phyloP scores from a whole-genome alignment of 495 filamentous ascomycete genomes.

The Aspergillus affinis region DNA sequence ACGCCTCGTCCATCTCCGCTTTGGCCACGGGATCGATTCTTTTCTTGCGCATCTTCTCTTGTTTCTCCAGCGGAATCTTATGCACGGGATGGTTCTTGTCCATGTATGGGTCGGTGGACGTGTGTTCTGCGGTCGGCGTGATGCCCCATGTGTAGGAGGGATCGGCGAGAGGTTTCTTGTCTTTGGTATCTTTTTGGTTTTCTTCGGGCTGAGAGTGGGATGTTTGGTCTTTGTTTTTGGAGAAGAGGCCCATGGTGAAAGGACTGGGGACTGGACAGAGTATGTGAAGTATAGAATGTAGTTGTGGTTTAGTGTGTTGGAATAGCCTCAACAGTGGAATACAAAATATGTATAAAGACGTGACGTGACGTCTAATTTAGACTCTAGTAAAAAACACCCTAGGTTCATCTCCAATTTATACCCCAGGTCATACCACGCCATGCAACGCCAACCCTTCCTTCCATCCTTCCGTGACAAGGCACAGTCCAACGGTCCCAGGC shows the following conservation, averaged over 20 bases:
- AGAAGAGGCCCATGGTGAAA: not conserved
- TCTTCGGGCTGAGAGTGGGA: not conserved
- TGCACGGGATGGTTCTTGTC: conserved; percentile 20
- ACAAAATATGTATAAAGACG: not conserved
- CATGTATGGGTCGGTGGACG: conserved; percentile 6
- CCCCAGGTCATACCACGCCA: not conserved
- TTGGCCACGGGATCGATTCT: conserved; percentile 22
- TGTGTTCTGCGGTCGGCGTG: conserved; percentile 12
- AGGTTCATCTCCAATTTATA: not conserved
- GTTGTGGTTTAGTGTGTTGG: too few species aligned
- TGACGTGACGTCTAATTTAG: not conserved
- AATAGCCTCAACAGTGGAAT: too few species aligned
- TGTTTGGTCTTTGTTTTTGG: not conserved
- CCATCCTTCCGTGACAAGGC: not conserved
- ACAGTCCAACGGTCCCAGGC: not conserved
- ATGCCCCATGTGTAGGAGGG: conserved; percentile 17
- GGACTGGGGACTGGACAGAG: too few species aligned
- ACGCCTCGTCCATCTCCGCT: conserved; percentile 22
- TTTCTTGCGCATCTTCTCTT: conserved; percentile 25
- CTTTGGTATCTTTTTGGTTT: not conserved
- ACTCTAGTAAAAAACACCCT: not conserved
- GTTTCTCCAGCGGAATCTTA: conserved; percentile 23
- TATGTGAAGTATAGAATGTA: too few species aligned
- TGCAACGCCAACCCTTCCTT: not conserved
- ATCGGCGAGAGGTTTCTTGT: conserved; percentile 1